These are phyloP conservation scores for Ogataea hybrid DNA, from an alignment of 1,139 yeast species.

Conservation along the genomic window DNA sequence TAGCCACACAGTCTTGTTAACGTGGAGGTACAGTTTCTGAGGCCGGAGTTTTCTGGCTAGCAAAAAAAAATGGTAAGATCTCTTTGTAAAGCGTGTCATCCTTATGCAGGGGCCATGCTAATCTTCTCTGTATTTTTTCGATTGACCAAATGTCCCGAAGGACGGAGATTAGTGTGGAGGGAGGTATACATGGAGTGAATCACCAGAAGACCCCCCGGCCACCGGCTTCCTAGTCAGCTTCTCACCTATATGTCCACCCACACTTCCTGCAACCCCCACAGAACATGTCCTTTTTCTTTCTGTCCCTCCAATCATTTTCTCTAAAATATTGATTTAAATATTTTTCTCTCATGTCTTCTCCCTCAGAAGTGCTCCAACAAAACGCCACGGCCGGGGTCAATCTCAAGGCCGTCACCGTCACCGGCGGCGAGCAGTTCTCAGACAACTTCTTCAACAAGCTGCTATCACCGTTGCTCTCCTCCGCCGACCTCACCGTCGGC, in stretches of 20 bases:
- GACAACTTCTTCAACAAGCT: conserved; percentile 45
- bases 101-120: conserved; percentile 99
- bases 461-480: conserved; percentile 42
- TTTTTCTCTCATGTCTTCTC: conserved; percentile 8
- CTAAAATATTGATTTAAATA: not conserved
- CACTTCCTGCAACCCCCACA: no score
- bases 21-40: not conserved
- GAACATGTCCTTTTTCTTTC: not conserved
- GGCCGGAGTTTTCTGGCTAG: no score
- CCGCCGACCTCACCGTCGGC: conserved; percentile 46
- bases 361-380: conserved; percentile 14
- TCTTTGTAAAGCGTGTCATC: conserved; percentile 98
- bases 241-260: no score
- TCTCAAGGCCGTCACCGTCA: conserved; percentile 45
- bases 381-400: conserved; percentile 38
- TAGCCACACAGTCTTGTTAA: not conserved
- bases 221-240: no score
- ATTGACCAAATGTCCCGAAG: conserved; percentile 60
- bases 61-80: conserved; percentile 80
- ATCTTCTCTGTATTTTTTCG: conserved; percentile 97
- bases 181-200: not conserved
- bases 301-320: not conserved
- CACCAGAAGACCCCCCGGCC: no score
- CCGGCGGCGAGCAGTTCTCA: conserved; percentile 50
- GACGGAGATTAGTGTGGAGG: conserved; percentile 20